Conservation (phyloP, 495 filamentous ascomycete genomes). For the Amniculicola lignicola region DNA sequence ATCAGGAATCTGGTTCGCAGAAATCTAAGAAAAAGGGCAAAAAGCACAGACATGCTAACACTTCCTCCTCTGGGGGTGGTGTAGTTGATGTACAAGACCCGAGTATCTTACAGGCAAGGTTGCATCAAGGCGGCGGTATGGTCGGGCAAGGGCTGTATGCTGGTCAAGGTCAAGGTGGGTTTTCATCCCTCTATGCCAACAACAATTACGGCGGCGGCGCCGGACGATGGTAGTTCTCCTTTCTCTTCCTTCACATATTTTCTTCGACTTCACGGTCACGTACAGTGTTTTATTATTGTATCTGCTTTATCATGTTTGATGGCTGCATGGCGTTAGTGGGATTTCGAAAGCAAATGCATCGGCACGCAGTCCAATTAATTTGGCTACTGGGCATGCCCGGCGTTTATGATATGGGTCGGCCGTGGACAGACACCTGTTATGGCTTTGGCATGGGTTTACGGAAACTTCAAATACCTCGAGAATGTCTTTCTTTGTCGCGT, state of each 20-base stretch:
- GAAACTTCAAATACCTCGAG: slow-evolving; percentile 32
- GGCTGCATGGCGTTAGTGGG: slow-evolving; percentile 33
- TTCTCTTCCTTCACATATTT: slow-evolving; percentile 25
- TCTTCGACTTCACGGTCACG: slow-evolving; percentile 7
- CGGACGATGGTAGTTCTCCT: slow-evolving; percentile 60
- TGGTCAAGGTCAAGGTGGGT: slow-evolving; percentile 98
- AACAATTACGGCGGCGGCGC: slow-evolving; percentile 52
- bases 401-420: slow-evolving; percentile 29
- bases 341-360: slow-evolving; percentile 32
- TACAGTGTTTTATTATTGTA: slow-evolving; percentile 23
- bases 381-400: slow-evolving; percentile 24
- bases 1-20: slow-evolving; percentile 76
- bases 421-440: slow-evolving; percentile 17
- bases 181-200: slow-evolving; percentile 65
- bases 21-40: slow-evolving; percentile 99
- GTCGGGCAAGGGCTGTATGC: slow-evolving; percentile 83
- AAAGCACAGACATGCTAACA: slow-evolving; percentile 99
- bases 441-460: slow-evolving; percentile 26
- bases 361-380: slow-evolving; percentile 27
- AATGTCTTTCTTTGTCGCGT: slow-evolving; percentile 14
- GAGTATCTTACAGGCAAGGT: slow-evolving; percentile 97
- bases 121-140: slow-evolving; percentile 75
- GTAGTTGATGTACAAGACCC: slow-evolving; percentile 99
- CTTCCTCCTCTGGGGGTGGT: slow-evolving; percentile 96
- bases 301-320: slow-evolving; percentile 18